Conservation (phyloP, 2,329 filamentous ascomycete genomes). For the Hymenoscyphus linearis region DNA sequence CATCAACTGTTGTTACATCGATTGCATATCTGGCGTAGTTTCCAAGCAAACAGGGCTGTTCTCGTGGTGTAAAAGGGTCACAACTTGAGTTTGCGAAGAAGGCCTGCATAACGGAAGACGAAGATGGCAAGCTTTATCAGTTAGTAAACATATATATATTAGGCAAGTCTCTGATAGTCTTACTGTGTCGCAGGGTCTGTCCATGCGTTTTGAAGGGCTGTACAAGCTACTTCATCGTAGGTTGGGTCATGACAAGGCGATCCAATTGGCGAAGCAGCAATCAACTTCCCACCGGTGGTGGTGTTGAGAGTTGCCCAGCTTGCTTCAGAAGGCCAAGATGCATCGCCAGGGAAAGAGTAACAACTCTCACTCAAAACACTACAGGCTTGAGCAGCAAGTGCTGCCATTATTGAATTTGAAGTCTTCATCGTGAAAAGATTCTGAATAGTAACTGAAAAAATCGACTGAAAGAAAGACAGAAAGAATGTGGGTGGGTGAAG, state of each 20-base stretch:
- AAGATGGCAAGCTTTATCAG: conserved; percentile 31
- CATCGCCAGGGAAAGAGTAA: conserved; percentile 19
- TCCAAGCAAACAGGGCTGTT: conserved; percentile 35
- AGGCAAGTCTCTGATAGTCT: neutral
- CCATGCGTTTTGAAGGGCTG: conserved; percentile 13
- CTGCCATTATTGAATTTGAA: neutral
- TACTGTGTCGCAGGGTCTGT: conserved; percentile 12
- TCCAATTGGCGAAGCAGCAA: conserved; percentile 15
- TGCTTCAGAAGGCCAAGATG: conserved; percentile 13
- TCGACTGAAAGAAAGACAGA: neutral
- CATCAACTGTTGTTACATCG: conserved; percentile 21
- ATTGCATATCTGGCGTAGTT: conserved; percentile 34
- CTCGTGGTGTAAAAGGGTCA: conserved; percentile 32
- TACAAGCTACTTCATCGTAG: conserved; percentile 18
- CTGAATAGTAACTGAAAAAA: neutral
- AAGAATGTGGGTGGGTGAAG: neutral
- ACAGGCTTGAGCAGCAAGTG: neutral
- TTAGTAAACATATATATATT: neutral
- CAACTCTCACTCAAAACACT: neutral
- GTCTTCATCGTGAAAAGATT: neutral
- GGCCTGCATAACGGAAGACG: conserved; percentile 38
- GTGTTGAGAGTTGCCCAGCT: conserved; percentile 16
- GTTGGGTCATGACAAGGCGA: conserved; percentile 17
- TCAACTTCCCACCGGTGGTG: conserved; percentile 15
- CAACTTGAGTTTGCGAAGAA: conserved; percentile 37